Base-by-base conservation (phyloP, 139 green algal genomes). In the Coelastrella sp. region DNA sequence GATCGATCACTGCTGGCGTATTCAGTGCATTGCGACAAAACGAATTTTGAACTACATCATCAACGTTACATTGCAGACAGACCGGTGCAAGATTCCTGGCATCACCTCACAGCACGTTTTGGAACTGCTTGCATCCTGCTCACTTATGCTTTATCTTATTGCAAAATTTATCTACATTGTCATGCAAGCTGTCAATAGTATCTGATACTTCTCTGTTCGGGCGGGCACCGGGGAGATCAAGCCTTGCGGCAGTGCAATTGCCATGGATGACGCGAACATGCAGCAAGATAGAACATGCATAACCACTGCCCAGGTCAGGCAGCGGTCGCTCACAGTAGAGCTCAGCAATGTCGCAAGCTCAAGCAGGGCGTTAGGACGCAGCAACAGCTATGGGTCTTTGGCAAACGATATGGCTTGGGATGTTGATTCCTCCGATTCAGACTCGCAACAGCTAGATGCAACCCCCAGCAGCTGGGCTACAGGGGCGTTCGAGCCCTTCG, bases 401-500 rank as follows among this genome's bases (percentile, higher is more conserved):
- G 53, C 53, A 64, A 27, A 19, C 27, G 21, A 27, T 21, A 64
- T 64, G 53, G 53, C 19, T 9, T 64, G 53, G 53, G 69, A 78
- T 53, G 69, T 60, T 53, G 69, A 78, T n/a, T 78, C 69, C 4
- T 78, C 69, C 38, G 40, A 59, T 48, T 78, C 69, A 40, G 69
- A 78, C 4, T 60, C 69, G 38, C 43, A 38, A 25, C 40, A 78
- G 21, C 19, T 38, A 21, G 53, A 64, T 38, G 69, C 40, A 3
- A 59, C 69, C 4, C 40, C 40, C 5, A 60, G 23, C 40, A 59
- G 69, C 40, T 78, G 69, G 69, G 40, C 69, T 13, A 78, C 38
- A n/a, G 51, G 72, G 15, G 45, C 71, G 4, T 84, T 84, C 60
- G 60, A 84, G 21, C 77, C 77, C 2, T 73, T 84, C 40, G 77